Conservation (phyloP, 179 eudicot species). For the Camellia oleifera region DNA sequence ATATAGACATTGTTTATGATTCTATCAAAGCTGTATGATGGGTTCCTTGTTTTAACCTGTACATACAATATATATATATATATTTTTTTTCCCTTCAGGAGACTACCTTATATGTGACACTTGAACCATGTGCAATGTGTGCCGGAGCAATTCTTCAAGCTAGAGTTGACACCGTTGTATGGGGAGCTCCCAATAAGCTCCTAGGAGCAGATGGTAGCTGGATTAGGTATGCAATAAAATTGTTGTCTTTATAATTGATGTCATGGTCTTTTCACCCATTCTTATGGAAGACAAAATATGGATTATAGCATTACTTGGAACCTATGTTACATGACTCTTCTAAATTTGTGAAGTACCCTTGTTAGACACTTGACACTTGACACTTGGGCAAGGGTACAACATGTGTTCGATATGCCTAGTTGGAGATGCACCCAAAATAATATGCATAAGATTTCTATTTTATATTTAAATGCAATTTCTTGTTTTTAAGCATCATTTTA, state of each 20-base stretch:
- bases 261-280: not conserved
- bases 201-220: constrained; percentile 99
- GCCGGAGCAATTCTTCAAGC: constrained; percentile 99
- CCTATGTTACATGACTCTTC: not conserved
- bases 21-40: not conserved
- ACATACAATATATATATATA: not conserved
- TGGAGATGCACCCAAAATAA: too few relatives aligned
- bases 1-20: not conserved
- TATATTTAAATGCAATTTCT: too few relatives aligned
- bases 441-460: too few relatives aligned
- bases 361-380: too few relatives aligned
- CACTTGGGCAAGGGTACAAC: too few relatives aligned
- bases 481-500: too few relatives aligned
- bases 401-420: too few relatives aligned
- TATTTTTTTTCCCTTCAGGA: constrained; percentile 38
- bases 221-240: constrained; percentile 69
- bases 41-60: not conserved
- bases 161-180: constrained; percentile 80
- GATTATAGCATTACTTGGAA: not conserved
- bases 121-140: constrained; percentile 98
- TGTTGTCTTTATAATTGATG: not conserved
- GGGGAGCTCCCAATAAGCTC: constrained; percentile 99
- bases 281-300: not conserved
- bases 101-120: constrained; percentile 87
- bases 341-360: too few relatives aligned